Conservation (phyloP, 1,284 basidiomycete species). For the Amylostereum areolatum region DNA sequence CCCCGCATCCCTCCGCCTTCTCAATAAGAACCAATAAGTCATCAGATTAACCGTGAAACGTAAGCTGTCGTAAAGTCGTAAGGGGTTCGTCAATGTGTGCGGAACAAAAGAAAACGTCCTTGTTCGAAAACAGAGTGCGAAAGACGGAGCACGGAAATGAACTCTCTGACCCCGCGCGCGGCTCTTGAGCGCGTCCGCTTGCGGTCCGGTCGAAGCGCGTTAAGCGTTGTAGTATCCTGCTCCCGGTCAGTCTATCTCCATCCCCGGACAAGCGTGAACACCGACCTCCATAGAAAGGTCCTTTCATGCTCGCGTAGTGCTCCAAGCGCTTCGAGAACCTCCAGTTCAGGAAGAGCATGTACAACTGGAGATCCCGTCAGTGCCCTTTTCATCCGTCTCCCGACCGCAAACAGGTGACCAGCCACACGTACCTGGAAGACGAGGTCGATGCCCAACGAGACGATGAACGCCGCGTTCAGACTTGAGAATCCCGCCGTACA, state of each 20-base stretch:
- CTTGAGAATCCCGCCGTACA: slow-evolving; percentile 61
- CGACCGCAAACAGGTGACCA: slow-evolving; percentile 8
- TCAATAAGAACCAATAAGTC: too few relatives aligned
- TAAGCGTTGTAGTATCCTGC: slow-evolving; percentile 16
- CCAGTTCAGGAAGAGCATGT: slow-evolving; percentile 72
- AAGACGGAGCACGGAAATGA: too few relatives aligned
- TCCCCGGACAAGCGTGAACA: slow-evolving; percentile 5
- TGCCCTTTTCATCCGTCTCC: slow-evolving; percentile 6
- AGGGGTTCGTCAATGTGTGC: slow-evolving; percentile 6
- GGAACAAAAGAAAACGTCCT: background rate
- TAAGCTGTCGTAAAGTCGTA: slow-evolving; percentile 5
- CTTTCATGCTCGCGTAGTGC: slow-evolving; percentile 60
- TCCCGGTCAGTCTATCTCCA: background rate
- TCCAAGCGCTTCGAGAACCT: slow-evolving; percentile 64
- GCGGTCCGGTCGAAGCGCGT: too few relatives aligned
- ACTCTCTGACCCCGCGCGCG: too few relatives aligned
- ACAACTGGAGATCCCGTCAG: slow-evolving; percentile 40
- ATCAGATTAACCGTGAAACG: background rate
- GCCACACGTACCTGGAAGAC: slow-evolving; percentile 60
- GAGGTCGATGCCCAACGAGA: slow-evolving; percentile 59
- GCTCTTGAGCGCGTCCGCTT: too few relatives aligned
- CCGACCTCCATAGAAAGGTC: slow-evolving; percentile 56
- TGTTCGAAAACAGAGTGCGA: background rate
- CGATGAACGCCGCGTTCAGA: slow-evolving; percentile 64
- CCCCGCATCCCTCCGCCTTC: too few relatives aligned